phyloP scores from a whole-genome alignment of 106 monocot genomes.

The Dioscorea zingiberensis region DNA sequence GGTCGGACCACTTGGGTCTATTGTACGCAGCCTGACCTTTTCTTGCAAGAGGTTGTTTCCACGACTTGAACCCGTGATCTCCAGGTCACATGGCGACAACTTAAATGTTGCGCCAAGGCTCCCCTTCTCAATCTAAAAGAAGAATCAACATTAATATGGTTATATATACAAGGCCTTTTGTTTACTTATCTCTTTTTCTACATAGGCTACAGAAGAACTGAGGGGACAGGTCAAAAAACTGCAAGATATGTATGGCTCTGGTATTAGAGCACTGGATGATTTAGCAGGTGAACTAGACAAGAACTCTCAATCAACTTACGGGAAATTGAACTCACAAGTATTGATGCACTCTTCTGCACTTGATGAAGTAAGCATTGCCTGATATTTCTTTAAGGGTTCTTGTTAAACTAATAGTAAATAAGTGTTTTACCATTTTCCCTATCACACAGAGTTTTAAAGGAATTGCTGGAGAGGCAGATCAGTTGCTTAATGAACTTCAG shows the following conservation, averaged over 20 bases:
- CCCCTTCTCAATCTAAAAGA: too few relatives aligned
- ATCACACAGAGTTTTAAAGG: conserved; percentile 60
- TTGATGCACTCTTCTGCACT: conserved; percentile 60
- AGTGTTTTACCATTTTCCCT: neutral
- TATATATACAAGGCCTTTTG: neutral
- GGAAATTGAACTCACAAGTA: conserved; percentile 64
- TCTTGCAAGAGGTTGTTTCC: too few relatives aligned
- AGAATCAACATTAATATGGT: neutral
- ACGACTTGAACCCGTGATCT: too few relatives aligned
- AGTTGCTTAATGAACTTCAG: conserved; percentile 83
- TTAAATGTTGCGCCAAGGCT: too few relatives aligned
- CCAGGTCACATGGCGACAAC: too few relatives aligned
- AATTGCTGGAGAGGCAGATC: conserved; percentile 76
- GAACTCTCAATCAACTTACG: conserved; percentile 68
- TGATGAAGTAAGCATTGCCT: conserved; percentile 58
- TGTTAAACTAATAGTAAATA: neutral
- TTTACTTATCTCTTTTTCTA: conserved; percentile 4
- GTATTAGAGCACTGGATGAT: conserved; percentile 56
- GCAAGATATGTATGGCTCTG: conserved; percentile 63
- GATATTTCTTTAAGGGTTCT: neutral
- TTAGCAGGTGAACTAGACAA: conserved; percentile 77
- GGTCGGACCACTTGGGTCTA: too few relatives aligned
- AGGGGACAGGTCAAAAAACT: conserved; percentile 52
- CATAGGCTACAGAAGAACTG: conserved; percentile 73
- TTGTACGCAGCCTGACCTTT: too few relatives aligned